Percentiles rank a stretch among this genome's conserved stretches.
These are phyloP conservation scores for Backusella australiensis DNA, from an alignment of 192 early-diverging fungal species.

Conservation along the genomic window DNA sequence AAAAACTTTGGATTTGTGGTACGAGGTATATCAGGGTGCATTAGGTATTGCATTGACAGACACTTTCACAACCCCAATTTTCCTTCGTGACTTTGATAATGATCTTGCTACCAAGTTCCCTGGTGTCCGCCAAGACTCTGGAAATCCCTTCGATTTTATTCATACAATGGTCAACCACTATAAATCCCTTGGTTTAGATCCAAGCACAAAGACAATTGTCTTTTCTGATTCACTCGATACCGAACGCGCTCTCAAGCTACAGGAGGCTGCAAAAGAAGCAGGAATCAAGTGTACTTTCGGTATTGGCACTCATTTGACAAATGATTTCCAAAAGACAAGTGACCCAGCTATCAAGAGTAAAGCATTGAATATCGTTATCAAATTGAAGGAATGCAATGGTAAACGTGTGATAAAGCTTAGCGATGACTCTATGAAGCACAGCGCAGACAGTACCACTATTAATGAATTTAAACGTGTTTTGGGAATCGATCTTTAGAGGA, in stretches of 20 bases:
- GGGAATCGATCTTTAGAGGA: constrained; percentile 20
- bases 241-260: constrained; percentile 47
- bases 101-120: constrained; percentile 47
- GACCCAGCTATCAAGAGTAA: constrained; percentile 35
- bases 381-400: constrained; percentile 56
- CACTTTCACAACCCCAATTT: constrained; percentile 65
- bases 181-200: constrained; percentile 51
- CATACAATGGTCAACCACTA: constrained; percentile 57
- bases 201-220: constrained; percentile 59
- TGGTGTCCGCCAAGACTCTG: constrained; percentile 75
- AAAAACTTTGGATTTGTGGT: constrained; percentile 60
- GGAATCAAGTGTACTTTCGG: constrained; percentile 62
- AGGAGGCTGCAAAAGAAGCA: constrained; percentile 38
- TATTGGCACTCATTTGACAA: constrained; percentile 75
- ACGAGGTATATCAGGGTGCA: constrained; percentile 47
- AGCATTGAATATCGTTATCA: constrained; percentile 76
- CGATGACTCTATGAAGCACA: constrained; percentile 62
- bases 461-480: constrained; percentile 43
- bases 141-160: constrained; percentile 63
- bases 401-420: constrained; percentile 68
- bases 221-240: constrained; percentile 70
- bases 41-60: constrained; percentile 72
- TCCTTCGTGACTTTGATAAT: constrained; percentile 60
- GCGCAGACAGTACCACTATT: constrained; percentile 52
- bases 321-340: constrained; percentile 53